Base-by-base conservation (phyloP, 1,284 basidiomycete species). In the Cerrena zonata region DNA sequence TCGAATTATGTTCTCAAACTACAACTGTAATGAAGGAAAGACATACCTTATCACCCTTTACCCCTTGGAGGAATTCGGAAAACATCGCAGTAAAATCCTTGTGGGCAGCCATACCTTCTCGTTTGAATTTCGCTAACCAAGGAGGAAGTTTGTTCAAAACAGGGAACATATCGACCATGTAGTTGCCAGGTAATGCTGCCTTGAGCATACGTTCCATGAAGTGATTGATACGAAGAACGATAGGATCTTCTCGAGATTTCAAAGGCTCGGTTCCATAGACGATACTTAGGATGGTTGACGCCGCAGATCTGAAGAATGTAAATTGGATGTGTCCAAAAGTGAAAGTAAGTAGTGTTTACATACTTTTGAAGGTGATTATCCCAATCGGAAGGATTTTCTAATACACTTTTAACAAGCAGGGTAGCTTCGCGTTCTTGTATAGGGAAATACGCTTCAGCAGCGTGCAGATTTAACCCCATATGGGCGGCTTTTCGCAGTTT, bases 121-220 rank as follows among this genome's bases (percentile, higher is more conserved):
- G 45, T 26, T 58, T 60, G 59, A 61, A 66, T 37, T 45, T 50
- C 24, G 61, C 52, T 47, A 63, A 53, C 54, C 58, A 61, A 2
- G 36, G 18, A 1, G 62, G 59, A 11, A 66, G 48, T 23, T 61
- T 41, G 23, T 56, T 38, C 59, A 65, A 58, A 15, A 45, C n/a
- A 12, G 52, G 52, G 37, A 56, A 47, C n/a, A 53, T 46, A 36
- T 56, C 52, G 37, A 56, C 55, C 41, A 54, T 46, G 41, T 26
- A 54, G 19, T 34, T 44, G 11, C 55, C 55, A 5, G 55, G 55
- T 5, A 49, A 34, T 7, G 46, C 46, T 19, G 50, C 55, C 57
- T 56, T 61, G 27, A 62, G 55, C 38, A 65, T 58, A 34, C 58
- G 53, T 3, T 54, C 47, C 26, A 50, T 53, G 50, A 58, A 55